Evolutionary conservation across 164 flowering plant genomes (phyloP).

Genomic region (Nymphaea colorata): DNA sequence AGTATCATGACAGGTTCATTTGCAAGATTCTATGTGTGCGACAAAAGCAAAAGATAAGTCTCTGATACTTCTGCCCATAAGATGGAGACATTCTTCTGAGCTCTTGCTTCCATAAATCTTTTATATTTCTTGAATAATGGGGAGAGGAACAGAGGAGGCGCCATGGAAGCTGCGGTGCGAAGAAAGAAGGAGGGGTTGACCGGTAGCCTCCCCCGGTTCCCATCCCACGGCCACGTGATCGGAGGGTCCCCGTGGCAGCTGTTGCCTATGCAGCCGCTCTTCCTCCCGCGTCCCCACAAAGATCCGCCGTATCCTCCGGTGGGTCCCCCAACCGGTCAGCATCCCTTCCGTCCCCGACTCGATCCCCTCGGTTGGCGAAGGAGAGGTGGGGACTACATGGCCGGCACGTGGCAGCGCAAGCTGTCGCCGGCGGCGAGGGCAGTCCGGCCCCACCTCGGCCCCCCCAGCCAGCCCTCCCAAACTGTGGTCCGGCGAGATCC

Average conservation of each 20-base stretch:
- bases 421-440: background rate
- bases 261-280: background rate
- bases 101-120: no score
- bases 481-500: conserved; percentile 11
- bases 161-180: no score
- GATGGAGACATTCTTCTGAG: no score
- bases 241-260: background rate
- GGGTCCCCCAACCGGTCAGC: conserved; percentile 13
- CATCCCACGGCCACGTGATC: background rate
- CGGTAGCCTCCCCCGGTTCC: background rate
- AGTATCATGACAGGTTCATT: no score
- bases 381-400: background rate
- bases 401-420: background rate
- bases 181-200: background rate
- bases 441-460: background rate
- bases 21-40: no score
- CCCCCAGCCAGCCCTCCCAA: background rate
- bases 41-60: no score
- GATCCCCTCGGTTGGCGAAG: background rate
- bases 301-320: conserved; percentile 42
- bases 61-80: no score
- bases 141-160: no score
- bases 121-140: no score
- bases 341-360: background rate
- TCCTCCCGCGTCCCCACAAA: conserved; percentile 30